Percentiles rank a stretch among this genome's conserved stretches.
Evolutionary conservation across 192 early-diverging fungal genomes (phyloP).

Genomic region (Umbelopsis sp.): DNA sequence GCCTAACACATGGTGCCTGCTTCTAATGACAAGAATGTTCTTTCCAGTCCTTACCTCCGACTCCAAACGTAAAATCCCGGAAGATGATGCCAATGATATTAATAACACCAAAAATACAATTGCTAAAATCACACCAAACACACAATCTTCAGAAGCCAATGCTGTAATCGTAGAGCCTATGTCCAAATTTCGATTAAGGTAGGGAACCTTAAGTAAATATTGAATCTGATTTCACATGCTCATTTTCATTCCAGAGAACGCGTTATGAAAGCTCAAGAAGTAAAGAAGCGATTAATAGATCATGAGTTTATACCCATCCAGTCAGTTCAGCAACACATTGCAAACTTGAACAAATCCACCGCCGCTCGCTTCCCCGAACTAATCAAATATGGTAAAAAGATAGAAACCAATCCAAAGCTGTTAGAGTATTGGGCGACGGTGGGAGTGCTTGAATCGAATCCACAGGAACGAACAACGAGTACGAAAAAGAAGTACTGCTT

Average conservation of each 20-base stretch:
- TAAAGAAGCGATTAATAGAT: background rate
- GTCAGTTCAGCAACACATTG: background rate
- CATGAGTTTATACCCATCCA: constrained; percentile 9
- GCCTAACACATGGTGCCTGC: no score
- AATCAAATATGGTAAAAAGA: background rate
- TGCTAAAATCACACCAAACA: background rate
- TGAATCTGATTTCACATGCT: background rate
- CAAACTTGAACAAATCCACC: background rate
- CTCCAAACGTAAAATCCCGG: background rate
- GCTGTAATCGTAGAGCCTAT: background rate
- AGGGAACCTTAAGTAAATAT: background rate
- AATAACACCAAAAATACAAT: background rate
- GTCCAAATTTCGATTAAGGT: constrained; percentile 17
- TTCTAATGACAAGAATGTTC: background rate
- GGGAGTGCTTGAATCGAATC: background rate
- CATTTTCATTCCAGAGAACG: background rate
- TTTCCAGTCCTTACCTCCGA: background rate
- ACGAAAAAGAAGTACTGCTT: background rate
- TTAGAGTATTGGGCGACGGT: constrained; percentile 11
- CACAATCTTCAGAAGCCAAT: background rate
- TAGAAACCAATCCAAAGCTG: background rate
- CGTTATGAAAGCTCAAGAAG: constrained; percentile 3
- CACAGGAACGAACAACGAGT: background rate
- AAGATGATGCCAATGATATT: background rate
- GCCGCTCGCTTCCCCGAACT: background rate